These are phyloP conservation scores for Scenedesmus sp. DNA, from an alignment of 163 green algal genomes.

Conservation along the genomic window DNA sequence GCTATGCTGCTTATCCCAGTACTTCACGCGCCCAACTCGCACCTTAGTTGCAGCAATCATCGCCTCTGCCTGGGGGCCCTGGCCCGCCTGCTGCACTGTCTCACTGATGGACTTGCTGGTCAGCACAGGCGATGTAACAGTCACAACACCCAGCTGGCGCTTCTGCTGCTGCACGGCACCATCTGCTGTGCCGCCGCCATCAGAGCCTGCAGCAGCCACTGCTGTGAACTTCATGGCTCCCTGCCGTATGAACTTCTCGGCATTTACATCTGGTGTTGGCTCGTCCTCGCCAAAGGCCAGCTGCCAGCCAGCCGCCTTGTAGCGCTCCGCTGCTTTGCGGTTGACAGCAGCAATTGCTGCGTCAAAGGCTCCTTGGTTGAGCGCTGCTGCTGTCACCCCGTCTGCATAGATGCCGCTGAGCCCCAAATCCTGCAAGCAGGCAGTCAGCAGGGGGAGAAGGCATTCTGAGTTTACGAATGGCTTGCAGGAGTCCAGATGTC, in stretches of 20 bases:
- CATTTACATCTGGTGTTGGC: neutral
- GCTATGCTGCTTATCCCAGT: neutral
- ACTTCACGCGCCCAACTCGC: neutral
- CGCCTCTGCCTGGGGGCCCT: neutral
- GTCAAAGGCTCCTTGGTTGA: slow-evolving; percentile 15
- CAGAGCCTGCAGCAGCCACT: neutral
- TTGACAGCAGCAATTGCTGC: slow-evolving; percentile 29
- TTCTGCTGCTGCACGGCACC: neutral
- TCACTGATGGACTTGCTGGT: slow-evolving; percentile 11
- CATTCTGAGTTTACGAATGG: no score
- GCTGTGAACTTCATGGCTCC: slow-evolving; percentile 16
- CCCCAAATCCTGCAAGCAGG: slow-evolving; percentile 31
- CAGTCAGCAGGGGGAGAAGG: neutral
- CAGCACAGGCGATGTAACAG: slow-evolving; percentile 14
- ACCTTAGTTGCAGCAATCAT: slow-evolving; percentile 1
- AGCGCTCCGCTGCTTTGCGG: slow-evolving; percentile 7
- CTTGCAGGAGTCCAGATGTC: no score
- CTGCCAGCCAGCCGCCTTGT: slow-evolving; percentile 17
- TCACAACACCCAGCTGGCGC: neutral
- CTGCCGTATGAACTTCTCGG: slow-evolving; percentile 45
- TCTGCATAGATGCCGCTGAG: slow-evolving; percentile 29
- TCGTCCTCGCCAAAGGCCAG: neutral
- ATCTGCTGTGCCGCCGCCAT: neutral
- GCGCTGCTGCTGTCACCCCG: slow-evolving; percentile 28
- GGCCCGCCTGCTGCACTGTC: neutral